Conservation (phyloP, 2,329 filamentous ascomycete species). For the Alternaria incomplexa region DNA sequence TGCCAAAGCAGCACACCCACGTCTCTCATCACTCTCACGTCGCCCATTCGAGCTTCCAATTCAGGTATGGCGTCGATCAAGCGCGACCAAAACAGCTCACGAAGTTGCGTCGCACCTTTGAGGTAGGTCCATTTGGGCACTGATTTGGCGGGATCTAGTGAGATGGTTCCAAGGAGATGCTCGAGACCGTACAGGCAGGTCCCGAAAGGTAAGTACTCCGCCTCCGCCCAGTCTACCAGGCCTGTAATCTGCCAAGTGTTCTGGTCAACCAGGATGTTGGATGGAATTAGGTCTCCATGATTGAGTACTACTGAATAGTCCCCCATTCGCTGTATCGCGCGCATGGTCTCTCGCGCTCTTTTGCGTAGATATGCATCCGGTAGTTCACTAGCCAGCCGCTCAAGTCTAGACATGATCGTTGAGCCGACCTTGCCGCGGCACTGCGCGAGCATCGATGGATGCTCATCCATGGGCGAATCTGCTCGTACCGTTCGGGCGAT, state of each 20-base stretch:
- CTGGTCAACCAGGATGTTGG: slow-evolving; percentile 62
- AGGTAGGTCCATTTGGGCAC: slow-evolving; percentile 50
- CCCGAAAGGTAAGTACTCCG: slow-evolving; percentile 66
- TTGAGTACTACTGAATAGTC: slow-evolving; percentile 62
- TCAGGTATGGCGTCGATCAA: slow-evolving; percentile 47
- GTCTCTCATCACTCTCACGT: slow-evolving; percentile 54
- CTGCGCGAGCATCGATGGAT: slow-evolving; percentile 12
- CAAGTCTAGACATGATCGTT: slow-evolving; percentile 32
- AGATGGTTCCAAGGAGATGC: slow-evolving; percentile 61
- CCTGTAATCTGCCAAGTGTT: slow-evolving; percentile 57
- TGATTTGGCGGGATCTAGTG: not conserved
- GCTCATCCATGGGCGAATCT: slow-evolving; percentile 26
- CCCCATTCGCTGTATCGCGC: slow-evolving; percentile 53
- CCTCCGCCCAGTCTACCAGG: slow-evolving; percentile 70
- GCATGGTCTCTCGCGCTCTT: slow-evolving; percentile 22
- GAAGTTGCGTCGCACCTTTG: slow-evolving; percentile 51
- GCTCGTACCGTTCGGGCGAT: slow-evolving; percentile 12
- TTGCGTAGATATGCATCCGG: slow-evolving; percentile 28
- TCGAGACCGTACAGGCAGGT: slow-evolving; percentile 67
- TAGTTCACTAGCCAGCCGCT: slow-evolving; percentile 28
- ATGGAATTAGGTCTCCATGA: slow-evolving; percentile 66
- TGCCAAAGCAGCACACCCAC: slow-evolving; percentile 68
- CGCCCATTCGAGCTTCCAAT: slow-evolving; percentile 42
- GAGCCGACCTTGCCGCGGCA: slow-evolving; percentile 41
- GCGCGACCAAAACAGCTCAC: slow-evolving; percentile 59